phyloP scores from a whole-genome alignment of 2,329 filamentous ascomycete genomes.

The Apiospora phragmitis region DNA sequence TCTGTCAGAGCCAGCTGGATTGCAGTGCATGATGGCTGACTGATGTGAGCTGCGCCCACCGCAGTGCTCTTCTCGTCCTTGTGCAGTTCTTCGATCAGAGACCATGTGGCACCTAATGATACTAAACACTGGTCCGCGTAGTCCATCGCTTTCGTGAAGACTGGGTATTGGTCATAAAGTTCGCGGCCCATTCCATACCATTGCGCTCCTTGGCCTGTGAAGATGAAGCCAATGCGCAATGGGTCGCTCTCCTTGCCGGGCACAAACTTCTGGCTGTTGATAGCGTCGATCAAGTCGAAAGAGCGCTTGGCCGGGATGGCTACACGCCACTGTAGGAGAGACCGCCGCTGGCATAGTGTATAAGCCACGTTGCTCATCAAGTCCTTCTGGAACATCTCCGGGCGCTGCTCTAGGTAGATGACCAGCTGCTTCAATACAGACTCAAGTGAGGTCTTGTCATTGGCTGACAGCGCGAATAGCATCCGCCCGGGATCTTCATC shows the following conservation, averaged over 20 bases:
- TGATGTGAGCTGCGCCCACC: constrained; percentile 27
- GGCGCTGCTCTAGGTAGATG: constrained; percentile 25
- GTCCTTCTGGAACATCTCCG: constrained; percentile 24
- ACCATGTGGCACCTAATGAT: constrained; percentile 23
- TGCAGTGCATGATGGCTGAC: constrained; percentile 39
- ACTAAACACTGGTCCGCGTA: constrained; percentile 19
- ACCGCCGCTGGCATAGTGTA: constrained; percentile 31
- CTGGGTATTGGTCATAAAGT: constrained; percentile 22
- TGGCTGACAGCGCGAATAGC: constrained; percentile 19
- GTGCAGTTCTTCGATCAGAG: constrained; percentile 36
- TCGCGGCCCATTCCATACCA: constrained; percentile 35
- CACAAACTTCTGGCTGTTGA: constrained; percentile 24
- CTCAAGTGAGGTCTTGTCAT: constrained; percentile 21
- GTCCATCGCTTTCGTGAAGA: constrained; percentile 20
- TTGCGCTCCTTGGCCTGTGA: constrained; percentile 37
- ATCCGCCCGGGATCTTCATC: constrained; percentile 22
- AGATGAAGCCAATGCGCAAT: constrained; percentile 32
- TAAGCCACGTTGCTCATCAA: constrained; percentile 30
- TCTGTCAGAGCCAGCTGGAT: constrained; percentile 42
- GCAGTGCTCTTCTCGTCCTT: constrained; percentile 21
- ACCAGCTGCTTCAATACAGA: constrained; percentile 25
- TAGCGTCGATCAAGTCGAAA: constrained; percentile 22
- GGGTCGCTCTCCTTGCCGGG: constrained; percentile 21
- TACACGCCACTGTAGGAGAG: constrained; percentile 25
- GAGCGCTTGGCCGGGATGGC: constrained; percentile 21